These are phyloP conservation scores for Coccomyxa sp. DNA, from an alignment of 139 green algal species.

Conservation along the genomic window DNA sequence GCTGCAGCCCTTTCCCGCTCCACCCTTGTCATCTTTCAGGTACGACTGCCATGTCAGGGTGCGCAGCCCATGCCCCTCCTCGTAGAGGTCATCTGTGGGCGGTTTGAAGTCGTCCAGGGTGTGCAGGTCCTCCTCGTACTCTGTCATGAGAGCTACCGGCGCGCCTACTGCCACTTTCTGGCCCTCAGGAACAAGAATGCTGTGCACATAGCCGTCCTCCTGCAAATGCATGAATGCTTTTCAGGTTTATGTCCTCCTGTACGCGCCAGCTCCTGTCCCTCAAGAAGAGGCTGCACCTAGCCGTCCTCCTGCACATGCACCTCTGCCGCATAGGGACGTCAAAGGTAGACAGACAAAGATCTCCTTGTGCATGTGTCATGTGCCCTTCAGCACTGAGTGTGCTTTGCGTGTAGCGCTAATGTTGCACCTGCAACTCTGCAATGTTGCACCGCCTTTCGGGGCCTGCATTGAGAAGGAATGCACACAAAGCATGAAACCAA, in stretches of 20 bases:
- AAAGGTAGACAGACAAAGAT: too few species aligned
- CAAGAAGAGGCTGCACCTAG: neutral
- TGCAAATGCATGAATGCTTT: neutral
- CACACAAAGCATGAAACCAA: neutral
- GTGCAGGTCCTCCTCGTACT: neutral
- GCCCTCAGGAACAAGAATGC: neutral
- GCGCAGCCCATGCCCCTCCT: neutral
- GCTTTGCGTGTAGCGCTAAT: neutral
- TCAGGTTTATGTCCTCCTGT: neutral
- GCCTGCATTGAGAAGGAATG: neutral
- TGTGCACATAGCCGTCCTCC: neutral
- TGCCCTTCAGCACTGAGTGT: neutral
- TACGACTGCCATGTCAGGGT: slow-evolving; percentile 9
- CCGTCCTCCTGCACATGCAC: neutral
- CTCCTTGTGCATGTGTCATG: neutral
- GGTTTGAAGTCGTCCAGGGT: neutral
- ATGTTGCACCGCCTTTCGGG: neutral
- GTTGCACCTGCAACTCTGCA: neutral
- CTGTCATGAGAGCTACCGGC: neutral
- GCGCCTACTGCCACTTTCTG: neutral
- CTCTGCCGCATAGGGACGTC: neutral
- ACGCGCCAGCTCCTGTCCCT: neutral
- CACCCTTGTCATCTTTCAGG: neutral
- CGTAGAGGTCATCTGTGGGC: neutral
- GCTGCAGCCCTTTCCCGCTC: neutral